phyloP scores from a whole-genome alignment of 305 asterid genomes.

The Fraxinus latifolia region DNA sequence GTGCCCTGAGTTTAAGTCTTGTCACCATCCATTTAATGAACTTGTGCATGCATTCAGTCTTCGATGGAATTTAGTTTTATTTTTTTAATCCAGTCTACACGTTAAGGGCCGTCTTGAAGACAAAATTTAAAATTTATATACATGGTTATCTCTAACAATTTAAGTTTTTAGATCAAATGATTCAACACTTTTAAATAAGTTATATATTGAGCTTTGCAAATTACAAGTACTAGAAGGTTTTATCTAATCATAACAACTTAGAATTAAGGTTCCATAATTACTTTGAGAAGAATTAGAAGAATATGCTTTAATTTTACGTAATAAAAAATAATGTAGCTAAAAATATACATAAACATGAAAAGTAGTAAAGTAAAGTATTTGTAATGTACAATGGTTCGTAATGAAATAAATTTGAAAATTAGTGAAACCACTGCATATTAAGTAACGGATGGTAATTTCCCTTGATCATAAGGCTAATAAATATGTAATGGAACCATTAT shows the following conservation, averaged over 20 bases:
- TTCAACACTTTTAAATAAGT: background rate
- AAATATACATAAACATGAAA: background rate
- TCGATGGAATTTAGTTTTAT: background rate
- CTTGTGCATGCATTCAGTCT: background rate
- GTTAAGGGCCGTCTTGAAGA: background rate
- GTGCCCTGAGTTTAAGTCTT: background rate
- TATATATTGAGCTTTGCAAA: background rate
- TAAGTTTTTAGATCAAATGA: background rate
- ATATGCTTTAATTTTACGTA: background rate
- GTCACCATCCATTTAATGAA: background rate
- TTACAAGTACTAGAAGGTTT: background rate
- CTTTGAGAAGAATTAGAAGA: background rate
- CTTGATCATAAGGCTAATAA: background rate
- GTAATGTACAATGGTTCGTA: background rate
- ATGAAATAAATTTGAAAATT: background rate
- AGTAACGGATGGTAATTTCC: background rate
- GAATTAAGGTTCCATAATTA: background rate
- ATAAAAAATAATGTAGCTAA: background rate
- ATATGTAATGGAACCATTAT: background rate
- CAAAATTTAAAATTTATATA: background rate
- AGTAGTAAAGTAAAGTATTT: background rate
- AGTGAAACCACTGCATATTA: background rate
- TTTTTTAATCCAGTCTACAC: background rate
- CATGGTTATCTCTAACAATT: background rate
- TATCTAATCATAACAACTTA: background rate